Conservation (phyloP, 2,329 filamentous ascomycete species). For the Parafenestella ontariensis region DNA sequence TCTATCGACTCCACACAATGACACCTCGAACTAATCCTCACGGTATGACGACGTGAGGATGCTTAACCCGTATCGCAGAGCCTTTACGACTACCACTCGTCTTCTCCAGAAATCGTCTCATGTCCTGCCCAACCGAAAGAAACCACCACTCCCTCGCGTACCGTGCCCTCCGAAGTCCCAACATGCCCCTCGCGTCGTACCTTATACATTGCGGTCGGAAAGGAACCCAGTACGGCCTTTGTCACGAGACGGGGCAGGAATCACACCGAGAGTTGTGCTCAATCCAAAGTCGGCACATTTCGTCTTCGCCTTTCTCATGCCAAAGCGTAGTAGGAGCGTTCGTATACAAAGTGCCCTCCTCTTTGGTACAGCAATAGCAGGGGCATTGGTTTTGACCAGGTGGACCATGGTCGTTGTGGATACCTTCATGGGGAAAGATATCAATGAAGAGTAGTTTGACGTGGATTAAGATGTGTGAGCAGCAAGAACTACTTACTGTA, state of each 20-base stretch:
- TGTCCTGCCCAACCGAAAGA: neutral
- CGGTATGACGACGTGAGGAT: neutral
- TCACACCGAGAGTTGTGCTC: neutral
- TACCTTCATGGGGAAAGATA: neutral
- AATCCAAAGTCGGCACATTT: neutral
- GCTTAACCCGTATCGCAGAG: neutral
- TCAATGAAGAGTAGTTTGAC: neutral
- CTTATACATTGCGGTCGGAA: neutral
- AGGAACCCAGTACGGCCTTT: neutral
- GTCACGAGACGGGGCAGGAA: neutral
- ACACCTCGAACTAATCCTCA: neutral
- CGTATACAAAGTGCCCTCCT: neutral
- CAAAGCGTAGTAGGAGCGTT: neutral
- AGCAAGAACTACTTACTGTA: neutral
- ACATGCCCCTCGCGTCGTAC: neutral
- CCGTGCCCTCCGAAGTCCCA: neutral
- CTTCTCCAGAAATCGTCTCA: neutral
- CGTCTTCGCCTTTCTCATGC: conserved; percentile 1
- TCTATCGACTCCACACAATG: neutral
- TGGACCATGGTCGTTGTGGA: neutral
- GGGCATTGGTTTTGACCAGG: neutral
- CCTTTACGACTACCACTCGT: conserved; percentile 1
- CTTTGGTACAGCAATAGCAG: neutral
- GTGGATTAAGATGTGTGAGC: neutral
- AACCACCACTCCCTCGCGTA: neutral